Conservation (phyloP, 2,329 filamentous ascomycete species). For the Pseudocercospora ulei region DNA sequence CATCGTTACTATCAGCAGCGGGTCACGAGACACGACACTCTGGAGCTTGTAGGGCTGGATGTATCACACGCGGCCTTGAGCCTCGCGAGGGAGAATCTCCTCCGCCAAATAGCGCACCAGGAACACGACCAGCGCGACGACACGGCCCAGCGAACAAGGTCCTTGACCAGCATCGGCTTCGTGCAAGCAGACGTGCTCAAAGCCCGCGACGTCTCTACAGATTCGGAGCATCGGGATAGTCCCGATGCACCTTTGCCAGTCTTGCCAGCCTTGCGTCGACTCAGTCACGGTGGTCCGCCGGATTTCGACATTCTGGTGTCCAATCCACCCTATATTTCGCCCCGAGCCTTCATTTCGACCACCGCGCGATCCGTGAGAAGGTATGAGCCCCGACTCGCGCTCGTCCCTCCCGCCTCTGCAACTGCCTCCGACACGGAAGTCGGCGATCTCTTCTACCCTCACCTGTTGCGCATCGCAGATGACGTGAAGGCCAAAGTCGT, state of each 20-base stretch:
- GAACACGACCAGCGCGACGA: slow-evolving; percentile 38
- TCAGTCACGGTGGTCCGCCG: slow-evolving; percentile 5
- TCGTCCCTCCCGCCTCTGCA: slow-evolving; percentile 51
- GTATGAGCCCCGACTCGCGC: slow-evolving; percentile 69
- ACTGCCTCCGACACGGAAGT: slow-evolving; percentile 14
- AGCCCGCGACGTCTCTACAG: background rate
- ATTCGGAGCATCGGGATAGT: background rate
- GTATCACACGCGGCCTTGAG: slow-evolving; percentile 55
- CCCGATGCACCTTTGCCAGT: slow-evolving; percentile 10
- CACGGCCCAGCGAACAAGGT: slow-evolving; percentile 5
- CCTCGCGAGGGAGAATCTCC: slow-evolving; percentile 55
- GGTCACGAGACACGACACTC: slow-evolving; percentile 14
- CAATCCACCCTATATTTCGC: slow-evolving; percentile 87
- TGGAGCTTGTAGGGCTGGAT: slow-evolving; percentile 62
- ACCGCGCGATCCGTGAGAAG: slow-evolving; percentile 66
- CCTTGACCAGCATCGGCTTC: slow-evolving; percentile 29
- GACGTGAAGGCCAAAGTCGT: slow-evolving; percentile 47
- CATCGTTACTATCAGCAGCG: slow-evolving; percentile 44
- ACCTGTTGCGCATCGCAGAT: slow-evolving; percentile 50
- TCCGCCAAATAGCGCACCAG: slow-evolving; percentile 21
- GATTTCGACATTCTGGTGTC: slow-evolving; percentile 58
- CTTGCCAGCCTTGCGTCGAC: slow-evolving; percentile 13
- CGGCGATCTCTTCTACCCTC: slow-evolving; percentile 57
- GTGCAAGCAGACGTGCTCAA: slow-evolving; percentile 32
- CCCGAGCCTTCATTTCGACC: slow-evolving; percentile 49